Conservation (phyloP, 768 basidiomycete species). For the Phaeotremella fagi region DNA sequence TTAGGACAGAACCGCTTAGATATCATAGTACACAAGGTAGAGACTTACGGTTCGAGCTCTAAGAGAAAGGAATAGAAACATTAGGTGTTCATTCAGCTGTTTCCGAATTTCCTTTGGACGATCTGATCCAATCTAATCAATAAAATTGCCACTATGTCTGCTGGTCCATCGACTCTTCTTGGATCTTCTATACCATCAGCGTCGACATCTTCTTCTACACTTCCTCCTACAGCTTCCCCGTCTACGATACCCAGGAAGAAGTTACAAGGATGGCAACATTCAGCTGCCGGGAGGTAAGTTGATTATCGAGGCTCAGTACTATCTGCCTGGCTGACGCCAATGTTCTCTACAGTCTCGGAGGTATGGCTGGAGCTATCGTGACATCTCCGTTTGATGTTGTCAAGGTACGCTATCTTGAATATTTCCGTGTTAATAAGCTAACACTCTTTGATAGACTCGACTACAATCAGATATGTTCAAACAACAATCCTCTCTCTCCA, state of each 20-base stretch:
- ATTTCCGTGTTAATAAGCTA: not conserved
- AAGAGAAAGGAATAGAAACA: too few species aligned
- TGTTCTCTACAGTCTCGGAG: conserved; percentile 66
- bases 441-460: conserved; percentile 57
- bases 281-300: conserved; percentile 34
- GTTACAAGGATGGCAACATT: conserved; percentile 40
- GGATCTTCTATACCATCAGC: conserved; percentile 59
- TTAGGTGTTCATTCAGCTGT: too few species aligned
- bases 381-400: conserved; percentile 98
- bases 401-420: conserved; percentile 52
- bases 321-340: not conserved
- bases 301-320: not conserved
- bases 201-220: conserved; percentile 51
- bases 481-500: conserved; percentile 4
- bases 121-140: too few species aligned
- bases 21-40: not conserved
- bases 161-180: not conserved
- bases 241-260: conserved; percentile 17
- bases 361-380: conserved; percentile 94
- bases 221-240: conserved; percentile 25
- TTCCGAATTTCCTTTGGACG: too few species aligned
- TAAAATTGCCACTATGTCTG: too few species aligned
- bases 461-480: conserved; percentile 83
- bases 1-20: too few species aligned
- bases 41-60: too few species aligned